Base-by-base conservation (phyloP, 1,284 basidiomycete genomes). In the Cutaneotrichosporon arboriforme region DNA sequence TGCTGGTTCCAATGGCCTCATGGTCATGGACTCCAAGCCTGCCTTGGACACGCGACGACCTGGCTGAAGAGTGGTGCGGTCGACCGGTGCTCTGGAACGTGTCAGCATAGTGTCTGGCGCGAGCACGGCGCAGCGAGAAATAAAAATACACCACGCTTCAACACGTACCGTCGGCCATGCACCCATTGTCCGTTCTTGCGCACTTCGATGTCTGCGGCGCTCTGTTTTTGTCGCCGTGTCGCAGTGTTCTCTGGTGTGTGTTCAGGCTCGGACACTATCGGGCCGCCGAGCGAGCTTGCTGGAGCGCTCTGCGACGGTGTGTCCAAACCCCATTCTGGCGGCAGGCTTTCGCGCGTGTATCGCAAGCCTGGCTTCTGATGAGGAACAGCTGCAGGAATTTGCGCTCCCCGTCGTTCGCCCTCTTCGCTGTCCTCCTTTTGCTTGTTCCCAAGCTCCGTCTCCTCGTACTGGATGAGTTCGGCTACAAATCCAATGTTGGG, bases 401-500 rank as follows among this genome's bases (percentile, higher is more conserved):
- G 47, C 17, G 21, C 31, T 8, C 39, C 37, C n/a, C n/a, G n/a
- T 21, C 46, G 31, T 15, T 48, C 46, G 10, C 21, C 21, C 22
- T 39, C 23, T 5, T 31, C 36, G 15, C 23, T 31, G 26, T 34
- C 26, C 26, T 31, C n/a, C 47, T 35, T 39, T 4, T 31, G 18
- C 47, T 49, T 49, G 15, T 39, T 39, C 12, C 89, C 88, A 8
- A 93, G 80, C 67, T 91, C 88, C 63, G 84, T 81, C 69, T 94
- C 88, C 75, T 97, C 93, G 68, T 91, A 97, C 46, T 84, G 86
- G 91, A 97, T 97, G 40, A 97, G 81, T 74, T 97, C 93, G 13
- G 88, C 90, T 33, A 97, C 90, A 73, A 97, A 97, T 7, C 93
- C 93, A 61, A 98, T 97, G 71, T 97, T 97, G 9, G 94, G 93